Evolutionary conservation across 139 green algal species (phyloP), one percentile per base, ranked within the genome.

Genomic region (Micractinium conductrix): DNA sequence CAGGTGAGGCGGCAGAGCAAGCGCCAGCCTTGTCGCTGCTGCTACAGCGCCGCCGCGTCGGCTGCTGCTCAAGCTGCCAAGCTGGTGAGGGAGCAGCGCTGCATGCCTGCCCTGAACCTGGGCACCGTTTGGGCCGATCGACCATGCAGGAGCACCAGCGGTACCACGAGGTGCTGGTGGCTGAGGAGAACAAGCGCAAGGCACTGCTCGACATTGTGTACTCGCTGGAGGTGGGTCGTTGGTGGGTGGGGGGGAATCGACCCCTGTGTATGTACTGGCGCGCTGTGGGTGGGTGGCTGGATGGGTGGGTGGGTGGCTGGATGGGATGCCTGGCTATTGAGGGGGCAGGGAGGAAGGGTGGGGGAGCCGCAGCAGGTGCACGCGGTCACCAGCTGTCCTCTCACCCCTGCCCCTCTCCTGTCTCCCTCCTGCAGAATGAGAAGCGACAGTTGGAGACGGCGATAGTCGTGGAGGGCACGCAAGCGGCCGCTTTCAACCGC

Each of bases 121-220:
- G 58, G 26, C 21, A 28, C 58, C 10, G 58, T 71, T 6, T 33
- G 10, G 24, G 53, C 10, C 53, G 19, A 30, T 62, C 53, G 24
- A 4, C 26, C 53, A 62, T 21, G 33, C 62, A 88, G 67, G 81
- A 92, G 62, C 88, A 95, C 74, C 69, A 84, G 74, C 67, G 78
- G 55, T 90, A 91, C 72, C 73, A 89, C 43, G 80, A 92, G 37
- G 79, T 88, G 38, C 76, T 91, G 85, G 72, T 86, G 58, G 84
- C 80, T 16, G 91, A 94, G 84, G 88, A 86, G 37, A 89, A 89
- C 84, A 94, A 94, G 84, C 80, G 90, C 45, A 72, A 48, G n/a
- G 48, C 78, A 28, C 87, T 95, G 79, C 72, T 94, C 45, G 86
- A 88, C 30, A 87, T 93, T 50, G 74, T 95, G 45, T 87, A 88